phyloP scores from a whole-genome alignment of 441 rosid genomes.

The Erodium trifolium region DNA sequence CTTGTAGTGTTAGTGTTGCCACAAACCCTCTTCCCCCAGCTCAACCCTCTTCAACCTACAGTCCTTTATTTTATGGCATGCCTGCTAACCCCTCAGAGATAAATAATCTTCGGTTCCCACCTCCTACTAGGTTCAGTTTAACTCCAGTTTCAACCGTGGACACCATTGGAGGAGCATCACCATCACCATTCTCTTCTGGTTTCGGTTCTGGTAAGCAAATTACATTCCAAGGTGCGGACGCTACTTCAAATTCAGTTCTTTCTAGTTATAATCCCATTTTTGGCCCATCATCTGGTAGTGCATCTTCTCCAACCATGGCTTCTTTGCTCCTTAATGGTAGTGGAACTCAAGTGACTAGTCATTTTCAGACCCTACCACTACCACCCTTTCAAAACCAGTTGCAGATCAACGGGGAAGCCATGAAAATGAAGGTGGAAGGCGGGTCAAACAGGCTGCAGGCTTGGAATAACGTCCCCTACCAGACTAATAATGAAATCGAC shows the following conservation, averaged over 20 bases:
- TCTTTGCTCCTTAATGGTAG: not conserved
- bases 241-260: not conserved
- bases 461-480: not conserved
- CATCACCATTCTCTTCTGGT: slow-evolving; percentile 1
- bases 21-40: not conserved
- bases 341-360: not conserved
- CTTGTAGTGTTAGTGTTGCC: not conserved
- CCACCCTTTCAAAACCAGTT: not conserved
- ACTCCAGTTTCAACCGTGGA: not conserved
- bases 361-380: not conserved
- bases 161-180: not conserved
- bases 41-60: slow-evolving; percentile 3
- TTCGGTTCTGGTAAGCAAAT: slow-evolving; percentile 1
- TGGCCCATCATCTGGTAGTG: not conserved
- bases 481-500: not conserved
- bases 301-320: slow-evolving; percentile 2
- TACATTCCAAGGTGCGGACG: not conserved
- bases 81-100: not conserved
- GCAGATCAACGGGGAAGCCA: not conserved
- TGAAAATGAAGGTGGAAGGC: not conserved
- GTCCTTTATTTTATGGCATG: not conserved
- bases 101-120: not conserved
- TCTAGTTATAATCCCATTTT: not conserved
- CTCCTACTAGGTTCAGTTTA: not conserved
- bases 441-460: not conserved